phyloP scores from a whole-genome alignment of 331 rosid genomes.

The Malus hybrid region DNA sequence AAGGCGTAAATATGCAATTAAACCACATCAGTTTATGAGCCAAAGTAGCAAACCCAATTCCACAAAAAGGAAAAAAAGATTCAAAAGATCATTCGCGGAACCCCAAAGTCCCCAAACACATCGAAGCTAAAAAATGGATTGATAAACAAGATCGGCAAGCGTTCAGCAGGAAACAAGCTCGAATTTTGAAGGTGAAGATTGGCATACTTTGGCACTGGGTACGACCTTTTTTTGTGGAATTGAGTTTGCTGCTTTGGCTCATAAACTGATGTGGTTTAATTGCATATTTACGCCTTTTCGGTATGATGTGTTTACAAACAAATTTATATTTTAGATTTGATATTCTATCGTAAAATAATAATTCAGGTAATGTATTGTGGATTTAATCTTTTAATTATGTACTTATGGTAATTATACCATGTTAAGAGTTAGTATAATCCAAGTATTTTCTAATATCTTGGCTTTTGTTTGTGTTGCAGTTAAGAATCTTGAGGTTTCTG shows the following conservation, averaged over 20 bases:
- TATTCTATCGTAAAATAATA: neutral
- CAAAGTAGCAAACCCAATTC: neutral
- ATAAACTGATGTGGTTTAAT: too few species aligned
- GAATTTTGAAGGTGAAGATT: neutral
- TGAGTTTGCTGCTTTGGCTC: neutral
- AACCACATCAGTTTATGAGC: too few species aligned
- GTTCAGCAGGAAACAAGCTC: neutral
- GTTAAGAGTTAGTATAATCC: neutral
- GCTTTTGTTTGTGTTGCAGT: slow-evolving; percentile 11
- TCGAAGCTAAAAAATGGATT: neutral
- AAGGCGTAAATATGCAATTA: too few species aligned
- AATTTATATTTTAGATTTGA: neutral
- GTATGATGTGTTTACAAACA: too few species aligned
- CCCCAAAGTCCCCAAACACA: neutral
- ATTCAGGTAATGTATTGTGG: neutral
- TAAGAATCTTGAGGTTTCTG: neutral
- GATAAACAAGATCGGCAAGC: too few species aligned
- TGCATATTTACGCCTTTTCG: too few species aligned
- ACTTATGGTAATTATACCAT: too few species aligned
- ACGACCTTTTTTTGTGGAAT: neutral
- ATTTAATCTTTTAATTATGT: too few species aligned
- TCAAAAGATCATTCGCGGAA: too few species aligned
- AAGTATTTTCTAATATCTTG: neutral
- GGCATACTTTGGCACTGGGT: too few species aligned
- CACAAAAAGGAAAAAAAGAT: neutral